Evolutionary conservation across 352 stramenopile genomes (phyloP).

Genomic region (Globisporangium acanthophoron): DNA sequence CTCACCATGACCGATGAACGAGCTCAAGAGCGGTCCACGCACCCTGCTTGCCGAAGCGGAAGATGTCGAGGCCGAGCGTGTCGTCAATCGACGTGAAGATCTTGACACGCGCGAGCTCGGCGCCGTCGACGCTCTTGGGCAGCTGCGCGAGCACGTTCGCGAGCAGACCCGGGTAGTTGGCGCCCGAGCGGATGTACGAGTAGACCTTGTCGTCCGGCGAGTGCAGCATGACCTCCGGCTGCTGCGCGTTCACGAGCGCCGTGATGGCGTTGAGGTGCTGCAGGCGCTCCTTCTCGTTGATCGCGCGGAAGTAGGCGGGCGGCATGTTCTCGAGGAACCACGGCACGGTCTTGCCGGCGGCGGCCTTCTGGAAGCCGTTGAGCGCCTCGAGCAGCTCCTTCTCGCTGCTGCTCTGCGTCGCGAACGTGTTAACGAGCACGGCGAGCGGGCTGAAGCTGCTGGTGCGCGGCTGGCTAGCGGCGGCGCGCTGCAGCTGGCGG

Average conservation of each 20-base stretch:
- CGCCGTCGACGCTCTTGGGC: constrained; percentile 54
- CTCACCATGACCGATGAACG: too few relatives aligned
- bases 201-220: constrained; percentile 71
- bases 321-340: constrained; percentile 91
- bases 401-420: constrained; percentile 32
- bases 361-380: constrained; percentile 65
- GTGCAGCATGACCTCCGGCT: constrained; percentile 78
- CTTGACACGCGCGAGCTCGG: constrained; percentile 79
- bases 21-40: neutral
- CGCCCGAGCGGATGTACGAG: constrained; percentile 78
- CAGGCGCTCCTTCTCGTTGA: constrained; percentile 74
- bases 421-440: constrained; percentile 36
- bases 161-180: constrained; percentile 70
- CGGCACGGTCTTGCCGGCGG: constrained; percentile 65
- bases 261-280: constrained; percentile 88
- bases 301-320: constrained; percentile 85
- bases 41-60: constrained; percentile 71
- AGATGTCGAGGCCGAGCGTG: constrained; percentile 82
- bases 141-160: constrained; percentile 68
- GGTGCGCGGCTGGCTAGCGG: constrained; percentile 17
- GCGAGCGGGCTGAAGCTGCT: constrained; percentile 24
- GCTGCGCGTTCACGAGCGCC: constrained; percentile 63
- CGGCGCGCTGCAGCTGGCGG: constrained; percentile 39
- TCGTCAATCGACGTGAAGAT: constrained; percentile 87
- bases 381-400: constrained; percentile 51